Evolutionary conservation across 176 grass and related monocot species (phyloP).

Genomic region (Chloris gayana): DNA sequence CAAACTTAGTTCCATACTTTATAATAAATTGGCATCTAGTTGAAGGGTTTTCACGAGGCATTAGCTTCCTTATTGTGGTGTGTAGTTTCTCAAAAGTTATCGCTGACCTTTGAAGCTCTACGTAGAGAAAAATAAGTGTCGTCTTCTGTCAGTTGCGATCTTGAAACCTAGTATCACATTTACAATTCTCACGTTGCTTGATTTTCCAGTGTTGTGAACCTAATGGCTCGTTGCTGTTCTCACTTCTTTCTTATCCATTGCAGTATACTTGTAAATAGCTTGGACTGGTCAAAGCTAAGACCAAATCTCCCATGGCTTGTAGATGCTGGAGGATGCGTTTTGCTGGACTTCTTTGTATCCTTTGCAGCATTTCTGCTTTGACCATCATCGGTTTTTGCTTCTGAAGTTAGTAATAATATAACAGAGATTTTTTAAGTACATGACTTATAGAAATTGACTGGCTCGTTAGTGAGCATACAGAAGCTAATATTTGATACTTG

Average conservation of each 20-base stretch:
- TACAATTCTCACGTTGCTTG: background rate
- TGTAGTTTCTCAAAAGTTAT: too few species aligned
- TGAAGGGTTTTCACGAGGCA: too few species aligned
- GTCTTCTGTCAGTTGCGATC: background rate
- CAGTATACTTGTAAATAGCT: conserved; percentile 95
- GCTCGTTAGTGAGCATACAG: background rate
- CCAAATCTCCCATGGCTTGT: conserved; percentile 97
- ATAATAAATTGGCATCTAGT: too few species aligned
- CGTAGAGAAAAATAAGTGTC: background rate
- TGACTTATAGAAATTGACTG: conserved; percentile 1
- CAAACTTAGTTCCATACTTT: too few species aligned
- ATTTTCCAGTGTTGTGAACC: conserved; percentile 52
- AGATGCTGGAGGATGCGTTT: conserved; percentile 85
- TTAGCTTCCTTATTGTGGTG: too few species aligned
- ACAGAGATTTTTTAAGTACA: background rate
- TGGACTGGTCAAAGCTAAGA: conserved; percentile 75
- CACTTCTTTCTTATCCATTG: conserved; percentile 29
- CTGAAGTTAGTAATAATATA: conserved; percentile 27
- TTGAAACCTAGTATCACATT: background rate
- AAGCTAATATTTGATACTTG: conserved; percentile 4
- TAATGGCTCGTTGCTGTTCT: background rate
- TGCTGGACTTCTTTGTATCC: conserved; percentile 95
- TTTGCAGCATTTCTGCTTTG: conserved; percentile 46
- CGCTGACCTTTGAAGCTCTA: background rate
- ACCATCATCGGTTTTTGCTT: conserved; percentile 18